These are phyloP conservation scores for Aureobasidium lini DNA, from an alignment of 2,329 filamentous ascomycete species.

Conservation along the genomic window DNA sequence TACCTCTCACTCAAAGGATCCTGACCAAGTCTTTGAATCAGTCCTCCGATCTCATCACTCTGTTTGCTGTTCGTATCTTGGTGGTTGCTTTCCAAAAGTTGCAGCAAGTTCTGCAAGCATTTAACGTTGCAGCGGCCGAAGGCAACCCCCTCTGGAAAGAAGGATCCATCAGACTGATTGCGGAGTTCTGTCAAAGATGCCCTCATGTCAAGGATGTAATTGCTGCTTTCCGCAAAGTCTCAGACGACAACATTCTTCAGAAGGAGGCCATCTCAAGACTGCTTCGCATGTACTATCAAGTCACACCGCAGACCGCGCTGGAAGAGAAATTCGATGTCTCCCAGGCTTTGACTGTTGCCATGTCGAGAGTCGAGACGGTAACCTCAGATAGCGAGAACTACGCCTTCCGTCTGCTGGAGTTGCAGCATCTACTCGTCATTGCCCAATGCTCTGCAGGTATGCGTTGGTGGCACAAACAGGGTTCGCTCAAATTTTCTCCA, in stretches of 20 bases:
- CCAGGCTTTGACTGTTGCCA: slow-evolving; percentile 59
- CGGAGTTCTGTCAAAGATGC: slow-evolving; percentile 69
- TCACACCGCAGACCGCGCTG: slow-evolving; percentile 69
- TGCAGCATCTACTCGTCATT: slow-evolving; percentile 74
- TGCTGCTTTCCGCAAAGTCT: slow-evolving; percentile 61
- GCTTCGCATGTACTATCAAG: slow-evolving; percentile 75
- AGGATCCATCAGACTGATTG: slow-evolving; percentile 58
- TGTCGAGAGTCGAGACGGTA: slow-evolving; percentile 51
- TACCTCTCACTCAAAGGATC: slow-evolving; percentile 71
- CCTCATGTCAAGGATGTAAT: slow-evolving; percentile 79
- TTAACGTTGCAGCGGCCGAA: slow-evolving; percentile 42
- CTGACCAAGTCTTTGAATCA: slow-evolving; percentile 72
- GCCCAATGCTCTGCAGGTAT: slow-evolving; percentile 74
- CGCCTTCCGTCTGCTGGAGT: slow-evolving; percentile 57
- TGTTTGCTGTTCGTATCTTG: slow-evolving; percentile 77
- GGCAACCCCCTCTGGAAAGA: slow-evolving; percentile 56
- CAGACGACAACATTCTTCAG: slow-evolving; percentile 63
- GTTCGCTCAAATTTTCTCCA: slow-evolving; percentile 56
- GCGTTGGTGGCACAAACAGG: slow-evolving; percentile 78
- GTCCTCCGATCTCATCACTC: slow-evolving; percentile 69
- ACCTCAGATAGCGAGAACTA: slow-evolving; percentile 32
- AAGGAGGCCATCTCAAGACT: slow-evolving; percentile 72
- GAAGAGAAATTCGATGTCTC: slow-evolving; percentile 87
- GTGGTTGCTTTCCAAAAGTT: slow-evolving; percentile 75
- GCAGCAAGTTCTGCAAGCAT: slow-evolving; percentile 53